phyloP scores from a whole-genome alignment of 163 green algal species.

The Scenedesmus sp. region DNA sequence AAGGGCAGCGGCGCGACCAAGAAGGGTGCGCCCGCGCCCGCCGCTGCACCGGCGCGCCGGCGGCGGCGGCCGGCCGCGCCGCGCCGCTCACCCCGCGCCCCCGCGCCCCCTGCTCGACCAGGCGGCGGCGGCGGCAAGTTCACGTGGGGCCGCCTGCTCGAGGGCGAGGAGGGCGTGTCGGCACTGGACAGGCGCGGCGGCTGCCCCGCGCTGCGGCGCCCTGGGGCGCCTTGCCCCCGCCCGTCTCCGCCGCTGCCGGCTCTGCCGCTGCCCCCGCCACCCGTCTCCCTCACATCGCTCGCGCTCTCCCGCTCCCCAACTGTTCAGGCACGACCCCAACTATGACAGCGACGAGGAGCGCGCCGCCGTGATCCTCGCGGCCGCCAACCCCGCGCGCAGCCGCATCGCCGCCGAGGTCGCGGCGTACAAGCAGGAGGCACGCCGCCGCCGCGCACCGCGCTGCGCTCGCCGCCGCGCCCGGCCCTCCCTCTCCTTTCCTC shows the following conservation, averaged over 20 bases:
- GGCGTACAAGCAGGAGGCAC: conserved; percentile 75
- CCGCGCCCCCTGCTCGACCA: conserved; percentile 62
- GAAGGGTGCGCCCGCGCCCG: conserved; percentile 7
- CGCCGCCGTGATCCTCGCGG: conserved; percentile 42
- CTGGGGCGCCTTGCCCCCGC: not conserved
- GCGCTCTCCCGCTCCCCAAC: too few relatives aligned
- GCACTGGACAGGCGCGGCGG: conserved; percentile 35
- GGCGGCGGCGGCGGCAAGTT: conserved; percentile 85
- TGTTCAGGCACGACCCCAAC: conserved; percentile 89
- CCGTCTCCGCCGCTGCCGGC: not conserved
- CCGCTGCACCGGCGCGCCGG: not conserved
- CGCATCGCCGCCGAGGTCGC: conserved; percentile 55
- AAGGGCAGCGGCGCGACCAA: conserved; percentile 43
- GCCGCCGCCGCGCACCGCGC: not conserved
- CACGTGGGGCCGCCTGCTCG: conserved; percentile 79
- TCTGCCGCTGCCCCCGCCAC: not conserved
- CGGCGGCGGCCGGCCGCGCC: too few relatives aligned
- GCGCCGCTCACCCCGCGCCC: too few relatives aligned
- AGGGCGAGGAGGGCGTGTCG: conserved; percentile 39
- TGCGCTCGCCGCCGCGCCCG: not conserved
- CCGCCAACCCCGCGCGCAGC: not conserved
- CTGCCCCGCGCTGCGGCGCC: not conserved
- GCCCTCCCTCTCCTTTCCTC: not conserved
- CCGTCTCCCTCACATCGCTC: conserved; percentile 46
- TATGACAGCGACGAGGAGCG: conserved; percentile 84